Conservation (phyloP, 768 basidiomycete genomes). For the Symmetrospora coprosmae region DNA sequence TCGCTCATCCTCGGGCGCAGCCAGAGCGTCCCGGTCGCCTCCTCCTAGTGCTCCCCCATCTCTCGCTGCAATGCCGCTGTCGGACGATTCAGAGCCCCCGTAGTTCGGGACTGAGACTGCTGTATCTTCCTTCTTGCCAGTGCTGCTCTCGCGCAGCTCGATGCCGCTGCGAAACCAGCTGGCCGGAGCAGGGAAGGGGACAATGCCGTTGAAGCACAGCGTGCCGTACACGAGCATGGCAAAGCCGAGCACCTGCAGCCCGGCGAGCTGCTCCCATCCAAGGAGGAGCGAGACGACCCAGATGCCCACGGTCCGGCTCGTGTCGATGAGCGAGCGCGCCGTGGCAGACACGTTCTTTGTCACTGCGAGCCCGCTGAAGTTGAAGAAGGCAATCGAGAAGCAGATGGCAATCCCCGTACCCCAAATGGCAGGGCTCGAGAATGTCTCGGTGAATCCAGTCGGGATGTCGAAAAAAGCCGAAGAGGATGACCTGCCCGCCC, state of each 20-base stretch:
- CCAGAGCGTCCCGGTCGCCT: too few species aligned
- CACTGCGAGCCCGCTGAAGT: constrained; percentile 42
- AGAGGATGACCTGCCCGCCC: constrained; percentile 34
- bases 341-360: constrained; percentile 65
- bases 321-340: constrained; percentile 78
- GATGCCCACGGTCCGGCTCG: constrained; percentile 86
- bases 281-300: constrained; percentile 45
- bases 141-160: too few species aligned
- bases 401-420: constrained; percentile 15
- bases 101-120: too few species aligned
- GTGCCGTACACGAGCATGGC: constrained; percentile 67
- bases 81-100: too few species aligned
- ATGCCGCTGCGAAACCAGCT: too few species aligned
- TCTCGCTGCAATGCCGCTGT: too few species aligned
- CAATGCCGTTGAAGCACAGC: constrained; percentile 42
- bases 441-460: constrained; percentile 77
- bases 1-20: too few species aligned
- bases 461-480: constrained; percentile 61
- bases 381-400: constrained; percentile 55
- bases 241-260: constrained; percentile 57
- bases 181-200: constrained; percentile 25
- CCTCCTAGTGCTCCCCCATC: too few species aligned
- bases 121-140: too few species aligned
- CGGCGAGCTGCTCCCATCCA: constrained; percentile 31
- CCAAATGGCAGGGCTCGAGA: constrained; percentile 35